Conservation (phyloP, 2,329 filamentous ascomycete species). For the Aspergillus arachidicola region DNA sequence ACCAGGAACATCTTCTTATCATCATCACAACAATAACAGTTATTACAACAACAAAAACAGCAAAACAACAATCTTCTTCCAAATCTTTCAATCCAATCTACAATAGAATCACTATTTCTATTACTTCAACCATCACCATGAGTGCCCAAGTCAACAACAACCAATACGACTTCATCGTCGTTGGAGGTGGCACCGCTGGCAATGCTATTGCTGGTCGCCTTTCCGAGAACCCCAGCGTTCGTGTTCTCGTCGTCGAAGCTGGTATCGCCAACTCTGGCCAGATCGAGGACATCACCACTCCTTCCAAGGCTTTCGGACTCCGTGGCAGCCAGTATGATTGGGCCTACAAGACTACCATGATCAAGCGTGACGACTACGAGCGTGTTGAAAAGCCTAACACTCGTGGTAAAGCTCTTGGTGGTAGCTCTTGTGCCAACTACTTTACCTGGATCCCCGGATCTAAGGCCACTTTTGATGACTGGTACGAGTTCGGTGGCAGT, state of each 20-base stretch:
- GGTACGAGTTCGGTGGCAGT: conserved; percentile 49
- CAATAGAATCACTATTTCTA: background rate
- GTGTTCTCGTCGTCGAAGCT: conserved; percentile 40
- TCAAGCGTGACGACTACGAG: conserved; percentile 58
- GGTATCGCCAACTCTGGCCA: conserved; percentile 50
- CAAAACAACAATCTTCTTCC: background rate
- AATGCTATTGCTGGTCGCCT: conserved; percentile 53
- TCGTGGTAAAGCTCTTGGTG: conserved; percentile 61
- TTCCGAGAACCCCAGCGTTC: conserved; percentile 53
- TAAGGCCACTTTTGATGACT: conserved; percentile 58
- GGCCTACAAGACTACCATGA: conserved; percentile 64
- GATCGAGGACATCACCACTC: conserved; percentile 58
- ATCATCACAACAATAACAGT: background rate
- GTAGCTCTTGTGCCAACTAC: conserved; percentile 63
- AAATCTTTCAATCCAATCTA: background rate
- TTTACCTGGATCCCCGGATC: conserved; percentile 65
- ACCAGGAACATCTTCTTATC: background rate
- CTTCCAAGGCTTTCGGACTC: conserved; percentile 58
- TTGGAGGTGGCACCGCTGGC: conserved; percentile 41
- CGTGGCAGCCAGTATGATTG: conserved; percentile 62
- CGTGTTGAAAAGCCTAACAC: conserved; percentile 67
- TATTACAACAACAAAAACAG: background rate
- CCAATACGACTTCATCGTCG: conserved; percentile 34
- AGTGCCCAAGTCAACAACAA: conserved; percentile 14
- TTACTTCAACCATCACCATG: conserved; percentile 9